Evolutionary conservation across 73 alveolate species (phyloP), one percentile per base, ranked within the genome.

Genomic region (Paramecium pentaurelia): DNA sequence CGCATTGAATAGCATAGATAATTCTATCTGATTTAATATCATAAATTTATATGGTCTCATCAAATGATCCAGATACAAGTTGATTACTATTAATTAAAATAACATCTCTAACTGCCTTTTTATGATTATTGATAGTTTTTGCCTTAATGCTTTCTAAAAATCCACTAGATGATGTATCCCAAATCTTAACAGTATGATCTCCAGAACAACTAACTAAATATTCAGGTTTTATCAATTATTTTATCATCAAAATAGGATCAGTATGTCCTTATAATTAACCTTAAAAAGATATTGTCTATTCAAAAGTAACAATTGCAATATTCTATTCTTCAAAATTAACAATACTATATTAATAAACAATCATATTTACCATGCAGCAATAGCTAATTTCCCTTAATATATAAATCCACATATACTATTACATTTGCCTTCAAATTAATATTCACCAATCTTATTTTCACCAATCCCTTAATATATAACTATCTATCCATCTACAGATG

Each of bases 171-270:
- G 20, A 8, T 4, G 18, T 73, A 73, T 73, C 87, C 87, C 87
- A 73, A 1, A 73, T 73, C 47, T 38, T 73, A 4, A 73, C 22
- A 37, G 30, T 73, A 73, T 73, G 87, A 73, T 73, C 87, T 1
- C 87, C 87, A 10, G 87, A 73, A 73, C 87, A 73, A 64, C 84
- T 64, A 32, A 64, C 84, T 6, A 64, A n/a, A 28, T 12, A 32
- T 64, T 28, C 42, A 2, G 84, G 84, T 12, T 34, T 64, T 25
- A 64, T 28, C 30, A 64, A 14, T 34, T 64, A 12, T 34, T 64
- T 64, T 16, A 64, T 20, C 47, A 32, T 64, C 42, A 64, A 34
- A 32, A 64, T 64, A 0, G 84, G 84, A 64, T 64, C 84, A 11
- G 84, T 28, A 10, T 64, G 84, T 32, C 84, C 84, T 32, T 32